Percentiles rank a stretch among this genome's conserved stretches.
Conservation (phyloP, 495 filamentous ascomycete genomes). For the Penicillium taxi region DNA sequence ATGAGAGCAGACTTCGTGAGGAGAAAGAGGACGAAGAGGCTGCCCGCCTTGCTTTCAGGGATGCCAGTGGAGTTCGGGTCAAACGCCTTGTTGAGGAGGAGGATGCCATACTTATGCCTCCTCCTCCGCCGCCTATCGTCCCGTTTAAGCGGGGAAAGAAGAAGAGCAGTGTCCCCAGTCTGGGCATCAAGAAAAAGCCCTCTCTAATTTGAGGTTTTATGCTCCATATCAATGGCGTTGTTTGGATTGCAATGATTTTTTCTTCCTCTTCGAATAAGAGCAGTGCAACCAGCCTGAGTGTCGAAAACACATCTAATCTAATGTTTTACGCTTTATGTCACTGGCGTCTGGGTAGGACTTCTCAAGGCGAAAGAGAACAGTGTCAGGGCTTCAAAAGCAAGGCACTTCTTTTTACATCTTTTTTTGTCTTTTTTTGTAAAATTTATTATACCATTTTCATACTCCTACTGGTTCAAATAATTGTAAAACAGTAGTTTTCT, state of each 20-base stretch:
- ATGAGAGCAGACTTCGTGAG: slow-evolving; percentile 52
- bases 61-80: slow-evolving; percentile 47
- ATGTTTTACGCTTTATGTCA: no score
- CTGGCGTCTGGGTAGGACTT: no score
- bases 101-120: slow-evolving; percentile 18
- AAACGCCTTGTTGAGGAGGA: slow-evolving; percentile 43
- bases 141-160: slow-evolving; percentile 72
- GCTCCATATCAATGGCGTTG: slow-evolving; percentile 8
- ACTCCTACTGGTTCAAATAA: no score
- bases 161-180: slow-evolving; percentile 58
- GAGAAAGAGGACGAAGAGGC: slow-evolving; percentile 84
- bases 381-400: no score
- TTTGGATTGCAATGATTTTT: background rate
- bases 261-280: no score
- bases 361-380: no score
- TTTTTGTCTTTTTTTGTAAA: no score
- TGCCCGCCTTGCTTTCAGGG: slow-evolving; percentile 71
- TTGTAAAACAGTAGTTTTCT: no score
- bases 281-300: no score
- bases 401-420: no score
- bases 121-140: slow-evolving; percentile 15
- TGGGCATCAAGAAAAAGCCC: slow-evolving; percentile 91
- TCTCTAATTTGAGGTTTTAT: slow-evolving; percentile 31
- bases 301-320: no score
- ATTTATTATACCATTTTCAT: no score